phyloP scores from a whole-genome alignment of 768 basidiomycete species.

The Boletus barrowsii region DNA sequence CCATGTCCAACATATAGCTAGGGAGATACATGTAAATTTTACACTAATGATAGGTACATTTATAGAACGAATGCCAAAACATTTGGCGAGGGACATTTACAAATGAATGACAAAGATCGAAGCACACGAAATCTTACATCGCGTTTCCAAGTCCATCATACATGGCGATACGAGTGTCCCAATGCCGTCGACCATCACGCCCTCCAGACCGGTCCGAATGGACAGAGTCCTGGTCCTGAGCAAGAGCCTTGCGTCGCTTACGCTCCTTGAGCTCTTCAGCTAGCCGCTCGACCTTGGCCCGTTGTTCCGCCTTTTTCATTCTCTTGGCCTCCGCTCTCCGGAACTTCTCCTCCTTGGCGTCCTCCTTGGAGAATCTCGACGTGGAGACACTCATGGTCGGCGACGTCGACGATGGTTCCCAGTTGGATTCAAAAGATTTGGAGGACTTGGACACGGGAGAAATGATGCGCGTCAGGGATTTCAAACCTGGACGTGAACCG shows the following conservation, averaged over 20 bases:
- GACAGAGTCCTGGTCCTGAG: constrained; percentile 31
- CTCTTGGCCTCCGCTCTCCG: constrained; percentile 43
- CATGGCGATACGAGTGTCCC: constrained; percentile 30
- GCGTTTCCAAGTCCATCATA: constrained; percentile 29
- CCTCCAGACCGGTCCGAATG: constrained; percentile 25
- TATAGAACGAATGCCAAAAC: constrained; percentile 1
- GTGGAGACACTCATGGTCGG: constrained; percentile 14
- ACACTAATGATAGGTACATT: constrained; percentile 27
- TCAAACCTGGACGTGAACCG: constrained; percentile 9
- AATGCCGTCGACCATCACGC: constrained; percentile 15
- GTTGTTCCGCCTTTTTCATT: constrained; percentile 41
- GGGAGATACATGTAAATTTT: constrained; percentile 26
- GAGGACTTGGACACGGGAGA: constrained; percentile 20
- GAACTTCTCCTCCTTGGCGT: constrained; percentile 40
- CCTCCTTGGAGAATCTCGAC: constrained; percentile 17
- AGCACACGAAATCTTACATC: constrained; percentile 16
- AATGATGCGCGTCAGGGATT: constrained; percentile 28
- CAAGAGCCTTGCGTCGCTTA: constrained; percentile 30
- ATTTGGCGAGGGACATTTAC: constrained; percentile 1
- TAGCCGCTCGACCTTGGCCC: constrained; percentile 39
- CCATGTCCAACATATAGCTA: constrained; percentile 15
- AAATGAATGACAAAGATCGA: constrained; percentile 18
- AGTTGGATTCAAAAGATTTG: constrained; percentile 1
- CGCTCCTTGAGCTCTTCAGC: constrained; percentile 44
- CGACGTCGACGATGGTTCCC: constrained; percentile 14